Conservation (phyloP, 1,284 basidiomycete species). For the Rhodotorula sp. region DNA sequence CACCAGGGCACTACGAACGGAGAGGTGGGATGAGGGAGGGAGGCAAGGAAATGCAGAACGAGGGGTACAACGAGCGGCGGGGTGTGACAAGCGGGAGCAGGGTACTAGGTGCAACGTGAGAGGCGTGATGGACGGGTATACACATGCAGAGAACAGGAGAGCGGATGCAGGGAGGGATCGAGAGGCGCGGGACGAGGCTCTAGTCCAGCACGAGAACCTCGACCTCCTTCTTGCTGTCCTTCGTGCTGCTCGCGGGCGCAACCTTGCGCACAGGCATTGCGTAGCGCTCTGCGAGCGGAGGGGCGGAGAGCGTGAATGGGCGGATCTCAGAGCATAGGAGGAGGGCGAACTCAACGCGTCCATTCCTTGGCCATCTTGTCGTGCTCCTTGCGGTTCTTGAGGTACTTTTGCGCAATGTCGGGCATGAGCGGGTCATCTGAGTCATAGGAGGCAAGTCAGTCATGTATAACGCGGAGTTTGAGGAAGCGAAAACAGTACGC, state of each 20-base stretch:
- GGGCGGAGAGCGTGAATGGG: no score
- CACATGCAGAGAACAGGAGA: neutral
- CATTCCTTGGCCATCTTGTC: conserved; percentile 39
- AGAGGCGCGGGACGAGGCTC: neutral
- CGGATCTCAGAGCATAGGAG: no score
- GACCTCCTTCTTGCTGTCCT: conserved; percentile 25
- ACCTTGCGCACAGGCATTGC: conserved; percentile 23
- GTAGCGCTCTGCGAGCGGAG: conserved; percentile 17
- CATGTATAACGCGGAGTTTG: no score
- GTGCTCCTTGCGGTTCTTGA: conserved; percentile 39
- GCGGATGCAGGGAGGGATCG: neutral
- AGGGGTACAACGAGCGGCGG: neutral
- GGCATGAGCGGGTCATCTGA: conserved; percentile 73
- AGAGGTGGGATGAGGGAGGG: neutral
- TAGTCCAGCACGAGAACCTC: conserved; percentile 33
- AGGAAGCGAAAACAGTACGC: neutral
- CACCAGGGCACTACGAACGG: neutral
- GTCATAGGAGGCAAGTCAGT: no score
- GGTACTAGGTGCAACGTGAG: neutral
- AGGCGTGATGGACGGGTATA: no score
- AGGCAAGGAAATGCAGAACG: neutral
- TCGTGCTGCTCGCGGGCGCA: neutral
- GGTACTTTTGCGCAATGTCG: conserved; percentile 75
- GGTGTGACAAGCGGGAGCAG: neutral
- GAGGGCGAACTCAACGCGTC: conserved; percentile 23